A percentile compares a stretch with the other conserved stretches of the same genome.
Evolutionary conservation across 2,329 filamentous ascomycete genomes (phyloP).

Genomic region (Phyllosticta paracitricarpa): DNA sequence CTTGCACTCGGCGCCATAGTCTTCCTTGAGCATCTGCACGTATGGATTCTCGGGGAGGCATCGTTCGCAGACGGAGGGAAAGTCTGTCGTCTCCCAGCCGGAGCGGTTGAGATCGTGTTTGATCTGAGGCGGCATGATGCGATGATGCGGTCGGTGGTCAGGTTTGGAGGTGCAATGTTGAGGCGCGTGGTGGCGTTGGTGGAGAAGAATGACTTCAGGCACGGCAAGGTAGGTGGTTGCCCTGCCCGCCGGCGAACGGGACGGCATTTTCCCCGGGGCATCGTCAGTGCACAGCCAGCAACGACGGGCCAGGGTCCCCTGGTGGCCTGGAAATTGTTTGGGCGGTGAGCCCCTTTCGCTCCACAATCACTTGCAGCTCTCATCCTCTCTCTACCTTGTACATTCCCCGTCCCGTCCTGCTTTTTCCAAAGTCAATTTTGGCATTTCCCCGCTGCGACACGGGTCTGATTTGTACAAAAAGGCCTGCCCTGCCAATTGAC

Average conservation of each 20-base stretch:
- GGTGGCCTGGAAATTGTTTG: background rate
- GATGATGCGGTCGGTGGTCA: background rate
- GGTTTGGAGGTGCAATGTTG: background rate
- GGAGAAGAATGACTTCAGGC: background rate
- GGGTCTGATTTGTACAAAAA: background rate
- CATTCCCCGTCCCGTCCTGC: background rate
- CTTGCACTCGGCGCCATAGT: conserved; percentile 80
- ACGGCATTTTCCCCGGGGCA: background rate
- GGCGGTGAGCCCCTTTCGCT: background rate
- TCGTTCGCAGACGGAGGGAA: conserved; percentile 80
- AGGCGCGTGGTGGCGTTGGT: background rate
- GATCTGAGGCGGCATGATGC: conserved; percentile 73
- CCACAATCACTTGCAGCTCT: background rate
- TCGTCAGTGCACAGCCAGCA: background rate
- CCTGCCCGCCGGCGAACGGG: background rate
- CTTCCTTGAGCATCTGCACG: conserved; percentile 98
- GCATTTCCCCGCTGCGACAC: background rate
- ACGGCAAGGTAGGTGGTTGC: background rate
- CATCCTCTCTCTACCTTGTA: background rate
- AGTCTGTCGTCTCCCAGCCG: conserved; percentile 90
- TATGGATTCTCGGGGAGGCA: conserved; percentile 95
- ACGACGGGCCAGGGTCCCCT: background rate
- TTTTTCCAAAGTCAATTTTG: background rate
- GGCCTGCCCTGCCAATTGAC: background rate
- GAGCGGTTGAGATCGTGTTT: conserved; percentile 93